Conservation (phyloP, 306 rosid species). For the Notholithocarpus densiflorus region DNA sequence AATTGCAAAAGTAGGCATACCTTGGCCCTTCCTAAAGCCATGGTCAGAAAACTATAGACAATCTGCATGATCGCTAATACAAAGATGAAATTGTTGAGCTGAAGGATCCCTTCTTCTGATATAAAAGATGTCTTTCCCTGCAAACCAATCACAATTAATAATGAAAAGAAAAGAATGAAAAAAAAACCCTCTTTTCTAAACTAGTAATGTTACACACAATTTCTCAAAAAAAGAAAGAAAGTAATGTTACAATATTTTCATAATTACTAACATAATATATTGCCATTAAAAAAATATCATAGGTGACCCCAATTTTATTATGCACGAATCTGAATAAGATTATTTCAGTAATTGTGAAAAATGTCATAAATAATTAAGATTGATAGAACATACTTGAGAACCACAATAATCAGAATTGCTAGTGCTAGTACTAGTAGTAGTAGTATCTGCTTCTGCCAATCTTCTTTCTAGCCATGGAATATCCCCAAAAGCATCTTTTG, state of each 20-base stretch:
- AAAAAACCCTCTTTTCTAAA: neutral
- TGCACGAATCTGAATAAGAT: too few species aligned
- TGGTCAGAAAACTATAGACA: constrained; percentile 48
- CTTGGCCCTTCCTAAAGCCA: constrained; percentile 65
- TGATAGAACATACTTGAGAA: constrained; percentile 27
- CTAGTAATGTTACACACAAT: too few species aligned
- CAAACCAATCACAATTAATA: neutral
- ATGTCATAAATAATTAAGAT: neutral
- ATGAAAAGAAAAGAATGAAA: neutral
- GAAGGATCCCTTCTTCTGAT: constrained; percentile 47
- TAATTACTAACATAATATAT: too few species aligned
- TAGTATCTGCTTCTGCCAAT: neutral
- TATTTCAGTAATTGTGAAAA: too few species aligned
- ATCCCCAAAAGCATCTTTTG: neutral
- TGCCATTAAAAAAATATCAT: too few species aligned
- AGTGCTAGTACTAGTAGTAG: too few species aligned
- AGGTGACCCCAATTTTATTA: too few species aligned
- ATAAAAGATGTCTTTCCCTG: constrained; percentile 56
- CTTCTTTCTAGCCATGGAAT: constrained; percentile 13
- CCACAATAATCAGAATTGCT: constrained; percentile 24
- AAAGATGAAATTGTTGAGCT: constrained; percentile 53
- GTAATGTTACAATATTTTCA: too few species aligned
- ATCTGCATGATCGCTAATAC: constrained; percentile 61
- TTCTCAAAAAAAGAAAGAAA: neutral
- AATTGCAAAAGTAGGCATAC: constrained; percentile 3